These are phyloP conservation scores for Chaetomidium leptoderma DNA, from an alignment of 495 filamentous ascomycete species.

Conservation along the genomic window DNA sequence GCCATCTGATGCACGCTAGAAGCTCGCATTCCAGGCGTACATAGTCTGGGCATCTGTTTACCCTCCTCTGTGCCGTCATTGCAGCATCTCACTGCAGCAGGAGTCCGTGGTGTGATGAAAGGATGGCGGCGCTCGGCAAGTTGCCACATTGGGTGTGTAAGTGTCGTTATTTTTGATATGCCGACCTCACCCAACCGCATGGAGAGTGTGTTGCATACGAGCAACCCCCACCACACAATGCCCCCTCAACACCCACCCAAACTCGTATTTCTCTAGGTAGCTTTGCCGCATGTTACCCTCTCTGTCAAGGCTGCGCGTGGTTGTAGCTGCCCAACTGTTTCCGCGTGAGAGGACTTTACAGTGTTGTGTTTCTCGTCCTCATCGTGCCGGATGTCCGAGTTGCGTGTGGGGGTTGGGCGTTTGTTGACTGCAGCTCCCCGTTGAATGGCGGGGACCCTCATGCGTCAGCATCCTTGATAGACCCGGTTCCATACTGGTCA, in stretches of 20 bases:
- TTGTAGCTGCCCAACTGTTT: not conserved
- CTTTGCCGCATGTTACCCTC: not conserved
- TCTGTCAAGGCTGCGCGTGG: not conserved
- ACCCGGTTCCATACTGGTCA: too few relatives aligned
- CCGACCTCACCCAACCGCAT: not conserved
- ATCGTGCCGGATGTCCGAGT: too few relatives aligned
- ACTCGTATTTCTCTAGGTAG: conserved; percentile 6
- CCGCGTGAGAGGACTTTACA: not conserved
- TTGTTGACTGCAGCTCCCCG: too few relatives aligned
- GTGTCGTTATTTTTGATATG: conserved; percentile 1
- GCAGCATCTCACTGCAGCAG: not conserved
- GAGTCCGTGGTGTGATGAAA: conserved; percentile 2
- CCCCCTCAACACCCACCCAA: not conserved
- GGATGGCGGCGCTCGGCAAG: not conserved
- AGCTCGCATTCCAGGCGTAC: not conserved
- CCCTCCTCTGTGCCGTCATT: not conserved
- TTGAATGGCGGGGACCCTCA: too few relatives aligned
- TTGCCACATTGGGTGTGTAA: not conserved
- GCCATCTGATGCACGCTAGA: not conserved
- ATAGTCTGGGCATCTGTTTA: not conserved
- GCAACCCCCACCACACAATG: not conserved
- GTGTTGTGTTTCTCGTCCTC: not conserved
- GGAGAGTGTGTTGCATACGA: conserved; percentile 5
- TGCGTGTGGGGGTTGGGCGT: too few relatives aligned
- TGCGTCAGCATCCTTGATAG: too few relatives aligned